Base-by-base conservation (phyloP, 148 eudicot species). In the Dianthus caryophyllus region DNA sequence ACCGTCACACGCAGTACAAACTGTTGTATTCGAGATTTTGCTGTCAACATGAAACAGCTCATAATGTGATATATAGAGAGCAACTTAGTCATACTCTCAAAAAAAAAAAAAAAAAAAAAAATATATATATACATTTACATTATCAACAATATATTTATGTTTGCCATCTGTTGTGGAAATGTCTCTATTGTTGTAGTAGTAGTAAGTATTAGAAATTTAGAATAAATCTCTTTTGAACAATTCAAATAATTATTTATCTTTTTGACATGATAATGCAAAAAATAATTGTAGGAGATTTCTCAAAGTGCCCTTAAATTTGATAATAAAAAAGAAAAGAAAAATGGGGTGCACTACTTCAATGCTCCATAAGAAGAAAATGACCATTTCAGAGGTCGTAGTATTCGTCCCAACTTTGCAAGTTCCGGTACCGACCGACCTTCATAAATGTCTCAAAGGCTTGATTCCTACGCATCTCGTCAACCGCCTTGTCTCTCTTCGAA, bases 281-380 rank as follows among this genome's bases (percentile, higher is more conserved):
- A 21, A 56, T 29, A 64, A 21, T 24, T 71, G 66, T 67, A 74
- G 78, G 52, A 72, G 72, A 71, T 36, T 47, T 65, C 64, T 63
- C 73, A 50, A 76, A 75, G 58, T 79, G 52, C 50, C 33, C 64
- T 59, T 41, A 27, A 24, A 38, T 38, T 48, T n/a, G n/a, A n/a
- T n/a, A n/a, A n/a, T n/a, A n/a, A n/a, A n/a, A 29, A 66, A 5
- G 22, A 67, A 54, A 7, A 73, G 55, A 53, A 71, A 27, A 74
- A 94, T 94, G 96, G 96, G 98, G 73, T 94, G 98, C 76, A 63
- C 86, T 67, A 66, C 78, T 71, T 93, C 98, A 9, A 29, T 81
- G 38, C 79, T 71, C 64, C 76, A 67, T 29, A 83, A 71, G 74
- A 89, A 82, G 71, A 86, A 76, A 64, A 78, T 70, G 79, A 71